Conservation (phyloP, 176 grass and related monocot species). For the Carex parvula region DNA sequence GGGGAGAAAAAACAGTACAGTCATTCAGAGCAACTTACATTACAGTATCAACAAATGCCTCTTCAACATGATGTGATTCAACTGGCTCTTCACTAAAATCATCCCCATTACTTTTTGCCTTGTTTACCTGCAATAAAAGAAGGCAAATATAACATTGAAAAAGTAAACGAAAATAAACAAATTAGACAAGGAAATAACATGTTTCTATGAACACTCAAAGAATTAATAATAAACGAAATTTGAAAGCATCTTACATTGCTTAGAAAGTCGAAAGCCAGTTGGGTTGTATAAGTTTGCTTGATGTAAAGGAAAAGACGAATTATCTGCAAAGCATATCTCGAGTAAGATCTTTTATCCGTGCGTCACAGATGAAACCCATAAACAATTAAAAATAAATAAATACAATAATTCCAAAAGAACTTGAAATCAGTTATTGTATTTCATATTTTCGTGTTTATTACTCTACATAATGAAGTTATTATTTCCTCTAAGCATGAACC, state of each 20-base stretch:
- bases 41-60: constrained; percentile 83
- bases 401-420: not conserved
- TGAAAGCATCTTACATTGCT: constrained; percentile 63
- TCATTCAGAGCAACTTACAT: constrained; percentile 49
- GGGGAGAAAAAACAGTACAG: not conserved
- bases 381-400: not conserved
- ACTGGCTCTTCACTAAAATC: constrained; percentile 67
- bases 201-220: constrained; percentile 6
- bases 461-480: not conserved
- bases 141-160: constrained; percentile 21
- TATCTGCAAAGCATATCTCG: constrained; percentile 58
- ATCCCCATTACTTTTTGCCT: constrained; percentile 42
- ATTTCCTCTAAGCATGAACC: not conserved
- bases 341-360: constrained; percentile 12
- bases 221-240: constrained; percentile 25
- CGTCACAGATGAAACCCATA: not conserved
- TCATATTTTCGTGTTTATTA: not conserved
- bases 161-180: constrained; percentile 22
- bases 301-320: constrained; percentile 88
- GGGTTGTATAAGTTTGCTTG: constrained; percentile 69
- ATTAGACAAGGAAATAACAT: constrained; percentile 20
- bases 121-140: constrained; percentile 67
- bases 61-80: constrained; percentile 84
- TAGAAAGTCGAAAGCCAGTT: constrained; percentile 88
- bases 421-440: not conserved